Conservation (phyloP, 2,329 filamentous ascomycete species). For the Pseudofabraea citricarpa region DNA sequence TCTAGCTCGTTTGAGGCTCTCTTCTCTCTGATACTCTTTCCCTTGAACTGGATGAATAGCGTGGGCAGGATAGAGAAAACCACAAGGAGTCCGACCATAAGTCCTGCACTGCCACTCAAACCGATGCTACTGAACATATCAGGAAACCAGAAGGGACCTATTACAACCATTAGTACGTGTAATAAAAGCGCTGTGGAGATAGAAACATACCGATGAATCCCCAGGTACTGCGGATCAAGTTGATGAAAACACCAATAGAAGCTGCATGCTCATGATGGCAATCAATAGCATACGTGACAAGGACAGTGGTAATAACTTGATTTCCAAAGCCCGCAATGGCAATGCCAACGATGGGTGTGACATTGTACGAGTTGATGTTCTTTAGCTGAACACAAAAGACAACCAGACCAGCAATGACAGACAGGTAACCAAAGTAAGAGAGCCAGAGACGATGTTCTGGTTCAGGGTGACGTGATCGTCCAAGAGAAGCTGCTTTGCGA, state of each 20-base stretch:
- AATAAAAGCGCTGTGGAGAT: conserved; percentile 23
- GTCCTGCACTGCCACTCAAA: conserved; percentile 26
- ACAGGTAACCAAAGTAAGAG: conserved; percentile 44
- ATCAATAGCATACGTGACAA: conserved; percentile 44
- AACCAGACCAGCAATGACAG: conserved; percentile 46
- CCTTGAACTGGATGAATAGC: conserved; percentile 25
- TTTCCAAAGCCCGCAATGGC: conserved; percentile 49
- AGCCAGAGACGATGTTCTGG: conserved; percentile 54
- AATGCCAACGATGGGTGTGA: conserved; percentile 50
- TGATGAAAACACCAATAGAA: conserved; percentile 56
- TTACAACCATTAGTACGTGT: neutral
- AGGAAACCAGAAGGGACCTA: conserved; percentile 26
- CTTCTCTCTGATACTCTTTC: conserved; percentile 6
- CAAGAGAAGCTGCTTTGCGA: conserved; percentile 29
- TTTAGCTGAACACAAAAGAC: conserved; percentile 49
- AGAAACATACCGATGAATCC: conserved; percentile 32
- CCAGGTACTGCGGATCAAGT: conserved; percentile 49
- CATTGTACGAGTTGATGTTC: conserved; percentile 44
- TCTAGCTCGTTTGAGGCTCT: conserved; percentile 8
- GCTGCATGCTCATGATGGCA: conserved; percentile 48
- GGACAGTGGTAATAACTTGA: conserved; percentile 54
- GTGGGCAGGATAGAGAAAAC: conserved; percentile 27
- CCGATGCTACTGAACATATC: conserved; percentile 31
- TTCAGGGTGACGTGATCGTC: conserved; percentile 23
- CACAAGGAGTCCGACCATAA: conserved; percentile 32